Evolutionary conservation across 768 basidiomycete species (phyloP).

Genomic region (Pleurotus giganteus): DNA sequence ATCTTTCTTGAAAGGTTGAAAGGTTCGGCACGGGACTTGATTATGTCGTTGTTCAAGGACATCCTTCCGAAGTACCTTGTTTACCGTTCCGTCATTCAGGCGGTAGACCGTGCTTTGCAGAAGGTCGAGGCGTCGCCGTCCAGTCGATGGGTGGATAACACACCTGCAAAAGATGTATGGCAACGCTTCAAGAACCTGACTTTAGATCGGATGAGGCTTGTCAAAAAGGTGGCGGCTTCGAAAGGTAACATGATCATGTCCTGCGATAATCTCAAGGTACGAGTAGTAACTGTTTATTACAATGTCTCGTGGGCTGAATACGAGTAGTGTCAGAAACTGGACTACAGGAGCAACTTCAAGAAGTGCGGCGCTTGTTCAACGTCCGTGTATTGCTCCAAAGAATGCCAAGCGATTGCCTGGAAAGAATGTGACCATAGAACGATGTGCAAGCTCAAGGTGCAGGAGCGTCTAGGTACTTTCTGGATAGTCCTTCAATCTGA

Average conservation of each 20-base stretch:
- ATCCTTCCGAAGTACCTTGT: conserved; percentile 34
- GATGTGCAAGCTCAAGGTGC: conserved; percentile 36
- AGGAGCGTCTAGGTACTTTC: conserved; percentile 31
- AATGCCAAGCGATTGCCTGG: conserved; percentile 34
- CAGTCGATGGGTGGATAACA: conserved; percentile 16
- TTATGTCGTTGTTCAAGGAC: conserved; percentile 22
- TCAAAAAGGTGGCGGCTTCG: conserved; percentile 20
- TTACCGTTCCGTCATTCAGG: conserved; percentile 33
- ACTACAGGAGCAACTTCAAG: conserved; percentile 29
- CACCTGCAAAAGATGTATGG: conserved; percentile 25
- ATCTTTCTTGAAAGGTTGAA: conserved; percentile 24
- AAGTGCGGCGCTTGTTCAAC: conserved; percentile 31
- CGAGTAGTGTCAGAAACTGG: conserved; percentile 37
- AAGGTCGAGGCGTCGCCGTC: conserved; percentile 22
- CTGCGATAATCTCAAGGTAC: conserved; percentile 35
- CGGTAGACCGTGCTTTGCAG: conserved; percentile 25
- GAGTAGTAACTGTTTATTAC: too few species aligned
- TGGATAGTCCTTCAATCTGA: neutral
- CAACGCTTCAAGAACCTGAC: conserved; percentile 24
- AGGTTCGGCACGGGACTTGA: conserved; percentile 23
- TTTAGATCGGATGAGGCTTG: conserved; percentile 21
- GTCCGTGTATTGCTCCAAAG: conserved; percentile 37
- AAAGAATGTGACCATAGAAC: conserved; percentile 33
- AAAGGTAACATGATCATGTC: conserved; percentile 27
- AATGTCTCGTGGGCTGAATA: too few species aligned